phyloP scores from a whole-genome alignment of 805 yeast genomes.

The Kodamaea laetipori region DNA sequence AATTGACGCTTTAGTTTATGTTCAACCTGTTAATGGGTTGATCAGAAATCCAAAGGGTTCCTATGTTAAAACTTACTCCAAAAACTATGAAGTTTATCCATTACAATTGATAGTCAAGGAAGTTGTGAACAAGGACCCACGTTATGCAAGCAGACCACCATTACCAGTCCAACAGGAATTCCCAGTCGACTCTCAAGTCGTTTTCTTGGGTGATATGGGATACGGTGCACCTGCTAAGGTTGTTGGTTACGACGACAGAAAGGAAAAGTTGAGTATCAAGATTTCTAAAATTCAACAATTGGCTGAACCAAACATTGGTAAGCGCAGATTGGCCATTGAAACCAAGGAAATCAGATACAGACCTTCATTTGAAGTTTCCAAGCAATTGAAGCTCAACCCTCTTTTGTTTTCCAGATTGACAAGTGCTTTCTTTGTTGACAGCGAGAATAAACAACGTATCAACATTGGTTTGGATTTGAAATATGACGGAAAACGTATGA shows the following conservation, averaged over 20 bases:
- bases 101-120: conserved; percentile 75
- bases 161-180: conserved; percentile 79
- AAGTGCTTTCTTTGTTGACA: conserved; percentile 65
- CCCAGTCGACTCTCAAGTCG: conserved; percentile 69
- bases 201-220: conserved; percentile 82
- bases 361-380: conserved; percentile 66
- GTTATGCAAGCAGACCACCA: conserved; percentile 74
- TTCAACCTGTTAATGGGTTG: conserved; percentile 77
- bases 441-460: conserved; percentile 44
- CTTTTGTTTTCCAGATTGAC: conserved; percentile 76
- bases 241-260: conserved; percentile 54
- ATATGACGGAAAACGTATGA: conserved; percentile 73
- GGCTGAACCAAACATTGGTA: conserved; percentile 69
- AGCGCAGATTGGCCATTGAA: conserved; percentile 59
- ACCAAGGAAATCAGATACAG: conserved; percentile 55
- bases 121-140: conserved; percentile 70
- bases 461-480: conserved; percentile 86
- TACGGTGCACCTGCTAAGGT: conserved; percentile 80
- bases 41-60: conserved; percentile 72
- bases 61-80: conserved; percentile 67
- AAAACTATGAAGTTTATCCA: conserved; percentile 62
- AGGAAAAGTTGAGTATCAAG: conserved; percentile 51
- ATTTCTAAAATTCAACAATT: conserved; percentile 38
- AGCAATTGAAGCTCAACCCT: conserved; percentile 56
- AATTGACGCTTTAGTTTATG: conserved; percentile 63